Evolutionary conservation across 805 yeast species (phyloP).

Genomic region (Kluyveromyces siamensis): DNA sequence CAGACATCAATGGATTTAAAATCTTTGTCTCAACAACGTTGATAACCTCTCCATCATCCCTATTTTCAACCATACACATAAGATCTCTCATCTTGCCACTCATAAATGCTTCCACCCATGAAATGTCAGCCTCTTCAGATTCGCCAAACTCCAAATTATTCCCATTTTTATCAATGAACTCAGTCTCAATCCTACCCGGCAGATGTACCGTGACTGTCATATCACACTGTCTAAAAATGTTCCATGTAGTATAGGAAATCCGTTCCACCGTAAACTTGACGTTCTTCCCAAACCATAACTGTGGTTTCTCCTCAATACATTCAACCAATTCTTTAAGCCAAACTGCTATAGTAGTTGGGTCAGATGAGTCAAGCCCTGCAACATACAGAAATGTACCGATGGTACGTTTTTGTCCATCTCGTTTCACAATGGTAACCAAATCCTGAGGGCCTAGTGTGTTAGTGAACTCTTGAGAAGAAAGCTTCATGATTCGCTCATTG

Average conservation of each 20-base stretch:
- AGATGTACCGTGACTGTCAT: constrained; percentile 63
- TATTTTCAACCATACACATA: constrained; percentile 26
- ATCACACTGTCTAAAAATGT: constrained; percentile 53
- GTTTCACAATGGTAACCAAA: constrained; percentile 19
- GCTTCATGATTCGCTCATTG: constrained; percentile 52
- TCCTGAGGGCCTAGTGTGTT: constrained; percentile 67
- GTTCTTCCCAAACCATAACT: constrained; percentile 72
- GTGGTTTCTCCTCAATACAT: constrained; percentile 50
- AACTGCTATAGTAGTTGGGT: constrained; percentile 71
- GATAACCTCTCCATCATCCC: constrained; percentile 63
- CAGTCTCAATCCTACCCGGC: constrained; percentile 63
- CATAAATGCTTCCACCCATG: constrained; percentile 47
- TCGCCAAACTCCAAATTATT: constrained; percentile 30
- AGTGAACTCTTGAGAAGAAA: constrained; percentile 37
- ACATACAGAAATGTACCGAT: constrained; percentile 68
- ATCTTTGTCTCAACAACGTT: constrained; percentile 77
- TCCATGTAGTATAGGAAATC: constrained; percentile 59
- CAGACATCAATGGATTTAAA: constrained; percentile 57
- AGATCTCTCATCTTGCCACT: constrained; percentile 69
- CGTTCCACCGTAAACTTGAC: constrained; percentile 64
- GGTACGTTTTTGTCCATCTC: constrained; percentile 36
- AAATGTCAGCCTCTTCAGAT: constrained; percentile 38
- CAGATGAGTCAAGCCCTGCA: constrained; percentile 68
- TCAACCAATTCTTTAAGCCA: constrained; percentile 60
- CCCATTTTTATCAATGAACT: constrained; percentile 25